Percentiles rank a stretch among this genome's conserved stretches.
These are phyloP conservation scores for Leishmania arabica DNA, from an alignment of 208 protist species.

Conservation along the genomic window DNA sequence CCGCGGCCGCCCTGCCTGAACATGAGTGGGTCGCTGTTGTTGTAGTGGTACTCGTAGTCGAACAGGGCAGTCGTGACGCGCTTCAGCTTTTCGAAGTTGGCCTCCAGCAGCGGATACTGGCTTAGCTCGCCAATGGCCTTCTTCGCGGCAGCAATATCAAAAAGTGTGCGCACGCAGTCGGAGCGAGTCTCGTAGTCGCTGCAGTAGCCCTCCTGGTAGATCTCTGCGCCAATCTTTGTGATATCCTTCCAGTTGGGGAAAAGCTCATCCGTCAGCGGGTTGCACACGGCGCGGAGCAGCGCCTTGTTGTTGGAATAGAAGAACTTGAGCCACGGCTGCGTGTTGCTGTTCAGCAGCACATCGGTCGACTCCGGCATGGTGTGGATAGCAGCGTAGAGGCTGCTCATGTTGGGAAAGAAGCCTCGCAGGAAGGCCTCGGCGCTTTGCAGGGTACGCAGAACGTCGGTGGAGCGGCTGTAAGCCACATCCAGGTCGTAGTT, in stretches of 20 bases:
- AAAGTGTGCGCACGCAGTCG: constrained; percentile 44
- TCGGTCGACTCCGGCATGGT: constrained; percentile 31
- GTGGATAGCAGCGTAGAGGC: constrained; percentile 59
- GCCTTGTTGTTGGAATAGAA: constrained; percentile 33
- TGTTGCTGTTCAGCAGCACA: constrained; percentile 42
- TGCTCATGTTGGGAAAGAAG: constrained; percentile 39
- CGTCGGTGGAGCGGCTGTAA: constrained; percentile 64
- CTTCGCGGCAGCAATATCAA: constrained; percentile 57
- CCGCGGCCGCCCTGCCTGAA: constrained; percentile 51
- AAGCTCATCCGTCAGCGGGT: constrained; percentile 38
- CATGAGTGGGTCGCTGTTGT: constrained; percentile 37
- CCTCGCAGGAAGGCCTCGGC: constrained; percentile 49
- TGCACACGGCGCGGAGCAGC: constrained; percentile 33
- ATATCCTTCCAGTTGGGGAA: constrained; percentile 40
- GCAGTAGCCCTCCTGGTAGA: constrained; percentile 52
- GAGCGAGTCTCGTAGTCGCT: constrained; percentile 40
- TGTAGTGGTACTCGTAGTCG: constrained; percentile 42
- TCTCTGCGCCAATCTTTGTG: constrained; percentile 42
- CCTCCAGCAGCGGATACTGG: constrained; percentile 29
- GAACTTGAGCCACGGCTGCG: constrained; percentile 28
- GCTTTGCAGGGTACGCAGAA: constrained; percentile 63
- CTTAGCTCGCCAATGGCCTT: constrained; percentile 23
- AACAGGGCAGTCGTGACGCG: constrained; percentile 29
- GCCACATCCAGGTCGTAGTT: constrained; percentile 53
- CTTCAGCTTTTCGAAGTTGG: constrained; percentile 42